Conservation (phyloP, 2,329 filamentous ascomycete species). For the Diaporthe australafricana region DNA sequence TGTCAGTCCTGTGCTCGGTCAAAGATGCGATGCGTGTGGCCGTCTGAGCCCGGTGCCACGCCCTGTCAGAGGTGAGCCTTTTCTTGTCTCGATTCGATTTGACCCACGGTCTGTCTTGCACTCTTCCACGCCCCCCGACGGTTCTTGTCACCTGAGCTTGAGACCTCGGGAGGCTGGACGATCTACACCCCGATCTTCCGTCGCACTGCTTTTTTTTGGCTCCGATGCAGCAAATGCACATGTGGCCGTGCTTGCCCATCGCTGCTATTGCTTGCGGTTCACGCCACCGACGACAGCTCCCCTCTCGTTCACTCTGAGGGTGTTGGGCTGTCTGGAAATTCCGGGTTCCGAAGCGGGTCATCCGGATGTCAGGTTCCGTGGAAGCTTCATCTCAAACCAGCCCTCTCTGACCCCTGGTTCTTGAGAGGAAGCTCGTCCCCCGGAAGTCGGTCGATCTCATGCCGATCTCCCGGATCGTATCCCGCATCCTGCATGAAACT, state of each 20-base stretch:
- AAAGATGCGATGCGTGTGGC: slow-evolving; percentile 39
- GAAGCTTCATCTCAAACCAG: not conserved
- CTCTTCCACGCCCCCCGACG: not conserved
- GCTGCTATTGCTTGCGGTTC: not conserved
- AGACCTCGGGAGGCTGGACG: not conserved
- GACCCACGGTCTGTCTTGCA: not conserved
- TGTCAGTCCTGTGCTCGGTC: slow-evolving; percentile 37
- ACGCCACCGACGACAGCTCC: not conserved
- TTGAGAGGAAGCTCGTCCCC: not conserved
- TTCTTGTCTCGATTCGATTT: not conserved
- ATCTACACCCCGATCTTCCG: not conserved
- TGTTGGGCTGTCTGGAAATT: not conserved
- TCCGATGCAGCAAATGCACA: not conserved
- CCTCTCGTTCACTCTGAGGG: not conserved
- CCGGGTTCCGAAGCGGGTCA: slow-evolving; percentile 22
- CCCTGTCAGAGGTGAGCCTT: slow-evolving; percentile 37
- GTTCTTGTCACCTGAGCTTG: not conserved
- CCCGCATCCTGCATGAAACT: slow-evolving; percentile 3
- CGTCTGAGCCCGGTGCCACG: slow-evolving; percentile 36
- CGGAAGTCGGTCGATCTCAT: slow-evolving; percentile 16
- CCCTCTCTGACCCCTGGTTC: slow-evolving; percentile 1
- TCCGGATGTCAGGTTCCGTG: slow-evolving; percentile 2
- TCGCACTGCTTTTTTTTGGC: not conserved
- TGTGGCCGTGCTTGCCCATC: not conserved
- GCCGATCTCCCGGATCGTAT: slow-evolving; percentile 20